A percentile compares a stretch with the other conserved stretches of the same genome.
Evolutionary conservation across 202 grass and related monocot species (phyloP).

Genomic region (Panicum hallii): DNA sequence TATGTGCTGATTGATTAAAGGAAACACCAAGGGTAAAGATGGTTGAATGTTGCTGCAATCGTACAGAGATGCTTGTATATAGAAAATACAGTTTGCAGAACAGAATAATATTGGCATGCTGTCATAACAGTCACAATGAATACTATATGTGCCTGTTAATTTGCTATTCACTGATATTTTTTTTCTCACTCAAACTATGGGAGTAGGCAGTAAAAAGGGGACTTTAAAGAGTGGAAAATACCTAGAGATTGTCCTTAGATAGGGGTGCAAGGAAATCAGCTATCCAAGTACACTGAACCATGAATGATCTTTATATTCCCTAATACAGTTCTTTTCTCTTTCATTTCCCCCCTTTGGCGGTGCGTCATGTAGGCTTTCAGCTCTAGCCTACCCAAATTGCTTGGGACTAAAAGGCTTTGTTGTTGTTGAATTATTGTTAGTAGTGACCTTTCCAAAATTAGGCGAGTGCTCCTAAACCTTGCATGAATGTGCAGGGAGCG

Average conservation of each 20-base stretch:
- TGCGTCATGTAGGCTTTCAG: not conserved
- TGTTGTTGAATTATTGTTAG: not conserved
- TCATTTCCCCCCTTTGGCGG: not conserved
- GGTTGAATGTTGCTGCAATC: slow-evolving; percentile 14
- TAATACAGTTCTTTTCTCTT: not conserved
- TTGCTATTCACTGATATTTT: slow-evolving; percentile 1
- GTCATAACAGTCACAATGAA: slow-evolving; percentile 16
- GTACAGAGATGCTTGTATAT: not conserved
- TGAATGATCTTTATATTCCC: not conserved
- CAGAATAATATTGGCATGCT: slow-evolving; percentile 16
- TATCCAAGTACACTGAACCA: not conserved
- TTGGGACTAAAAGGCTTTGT: not conserved
- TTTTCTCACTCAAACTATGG: not conserved
- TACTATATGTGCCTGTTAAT: not conserved
- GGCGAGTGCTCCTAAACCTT: not conserved
- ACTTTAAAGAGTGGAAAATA: not conserved
- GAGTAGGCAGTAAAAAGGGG: not conserved
- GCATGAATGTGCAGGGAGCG: slow-evolving; percentile 17
- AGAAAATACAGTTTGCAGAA: slow-evolving; percentile 14
- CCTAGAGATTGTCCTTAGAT: not conserved
- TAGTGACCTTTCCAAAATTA: slow-evolving; percentile 11
- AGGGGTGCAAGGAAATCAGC: not conserved
- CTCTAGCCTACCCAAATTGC: not conserved
- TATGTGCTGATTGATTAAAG: slow-evolving; percentile 29
- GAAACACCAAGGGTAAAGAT: not conserved